These are phyloP conservation scores for Lachnellula suecica DNA, from an alignment of 2,329 filamentous ascomycete species.

Conservation along the genomic window DNA sequence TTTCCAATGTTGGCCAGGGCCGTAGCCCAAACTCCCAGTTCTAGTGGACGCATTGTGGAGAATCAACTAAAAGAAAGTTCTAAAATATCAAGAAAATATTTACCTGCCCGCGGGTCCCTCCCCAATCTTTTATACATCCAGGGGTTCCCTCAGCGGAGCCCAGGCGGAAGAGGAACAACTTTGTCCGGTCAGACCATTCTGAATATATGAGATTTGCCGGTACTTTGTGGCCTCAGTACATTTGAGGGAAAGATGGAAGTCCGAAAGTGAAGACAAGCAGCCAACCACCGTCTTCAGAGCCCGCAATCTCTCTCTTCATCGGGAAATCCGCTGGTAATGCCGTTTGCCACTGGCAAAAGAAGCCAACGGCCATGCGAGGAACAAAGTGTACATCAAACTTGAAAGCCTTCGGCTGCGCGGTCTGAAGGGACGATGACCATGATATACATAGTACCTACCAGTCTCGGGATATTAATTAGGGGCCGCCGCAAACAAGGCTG, in stretches of 20 bases:
- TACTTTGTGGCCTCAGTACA: background rate
- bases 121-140: background rate
- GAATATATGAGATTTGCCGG: background rate
- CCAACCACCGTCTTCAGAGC: constrained; percentile 5
- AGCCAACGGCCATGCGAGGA: constrained; percentile 2
- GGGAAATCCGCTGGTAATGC: background rate
- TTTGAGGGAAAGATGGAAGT: background rate
- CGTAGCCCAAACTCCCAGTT: background rate
- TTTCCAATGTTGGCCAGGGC: background rate
- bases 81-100: no score
- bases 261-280: background rate
- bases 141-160: background rate
- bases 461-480: background rate
- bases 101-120: no score
- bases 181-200: background rate
- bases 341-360: no score
- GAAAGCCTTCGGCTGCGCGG: constrained; percentile 2
- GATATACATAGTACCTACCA: background rate
- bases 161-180: background rate
- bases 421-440: background rate
- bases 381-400: constrained; percentile 1
- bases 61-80: no score
- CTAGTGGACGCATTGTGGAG: constrained; percentile 3
- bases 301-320: constrained; percentile 7
- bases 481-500: background rate